phyloP scores from a whole-genome alignment of 257 asterid species.

The Buddleja alternifolia region DNA sequence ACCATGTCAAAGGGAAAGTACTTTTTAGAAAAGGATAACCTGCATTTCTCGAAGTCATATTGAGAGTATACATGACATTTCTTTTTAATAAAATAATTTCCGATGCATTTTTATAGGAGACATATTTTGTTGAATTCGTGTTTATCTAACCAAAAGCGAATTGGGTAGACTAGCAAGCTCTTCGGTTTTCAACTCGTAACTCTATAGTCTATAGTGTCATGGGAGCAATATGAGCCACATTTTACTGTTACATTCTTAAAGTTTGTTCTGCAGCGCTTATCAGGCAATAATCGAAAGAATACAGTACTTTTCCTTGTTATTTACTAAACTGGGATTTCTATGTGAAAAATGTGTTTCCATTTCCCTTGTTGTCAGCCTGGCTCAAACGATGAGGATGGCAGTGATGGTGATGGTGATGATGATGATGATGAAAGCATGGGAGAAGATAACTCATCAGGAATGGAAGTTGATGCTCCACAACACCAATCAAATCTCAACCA shows the following conservation, averaged over 20 bases:
- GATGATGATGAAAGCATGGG: neutral
- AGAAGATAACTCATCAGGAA: slow-evolving; percentile 40
- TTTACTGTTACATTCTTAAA: neutral
- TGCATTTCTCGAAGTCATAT: neutral
- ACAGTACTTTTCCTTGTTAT: neutral
- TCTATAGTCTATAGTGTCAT: neutral
- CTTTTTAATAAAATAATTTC: neutral
- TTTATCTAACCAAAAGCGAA: neutral
- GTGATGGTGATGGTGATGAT: slow-evolving; percentile 30
- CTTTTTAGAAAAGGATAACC: neutral
- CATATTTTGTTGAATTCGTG: neutral
- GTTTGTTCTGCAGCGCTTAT: neutral
- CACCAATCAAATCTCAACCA: slow-evolving; percentile 21
- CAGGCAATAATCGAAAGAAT: no score
- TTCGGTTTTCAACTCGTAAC: neutral
- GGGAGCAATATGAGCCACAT: neutral
- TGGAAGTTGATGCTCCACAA: slow-evolving; percentile 53
- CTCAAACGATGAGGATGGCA: slow-evolving; percentile 8
- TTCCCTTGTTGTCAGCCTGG: slow-evolving; percentile 10
- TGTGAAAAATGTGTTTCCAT: neutral
- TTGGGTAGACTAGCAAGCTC: neutral
- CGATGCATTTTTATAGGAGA: neutral
- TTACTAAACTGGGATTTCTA: neutral
- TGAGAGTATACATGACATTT: neutral
- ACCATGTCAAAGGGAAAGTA: neutral